Evolutionary conservation across 441 rosid species (phyloP).

Genomic region (Capsella rubella): DNA sequence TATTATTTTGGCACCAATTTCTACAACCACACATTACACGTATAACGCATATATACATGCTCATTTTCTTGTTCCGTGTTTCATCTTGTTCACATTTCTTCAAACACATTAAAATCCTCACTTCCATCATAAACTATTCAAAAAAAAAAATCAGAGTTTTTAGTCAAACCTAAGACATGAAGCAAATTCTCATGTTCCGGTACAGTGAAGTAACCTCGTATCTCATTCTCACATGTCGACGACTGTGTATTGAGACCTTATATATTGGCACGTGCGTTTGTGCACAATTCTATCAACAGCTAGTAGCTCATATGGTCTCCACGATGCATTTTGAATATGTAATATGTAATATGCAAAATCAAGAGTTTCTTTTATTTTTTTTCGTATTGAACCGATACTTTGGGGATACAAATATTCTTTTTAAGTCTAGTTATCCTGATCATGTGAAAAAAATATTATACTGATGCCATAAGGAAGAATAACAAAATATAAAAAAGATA

Average conservation of each 20-base stretch:
- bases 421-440: not conserved
- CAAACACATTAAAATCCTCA: slow-evolving; percentile 16
- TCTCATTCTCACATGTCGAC: slow-evolving; percentile 11
- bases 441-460: not conserved
- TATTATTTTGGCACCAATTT: slow-evolving; percentile 43
- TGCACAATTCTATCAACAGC: not conserved
- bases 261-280: slow-evolving; percentile 36
- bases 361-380: too few relatives aligned
- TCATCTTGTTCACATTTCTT: slow-evolving; percentile 30
- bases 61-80: slow-evolving; percentile 21
- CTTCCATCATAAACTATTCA: slow-evolving; percentile 2
- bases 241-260: not conserved
- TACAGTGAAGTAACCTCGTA: slow-evolving; percentile 29
- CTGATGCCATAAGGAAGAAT: slow-evolving; percentile 7
- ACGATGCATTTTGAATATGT: not conserved
- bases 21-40: slow-evolving; percentile 19
- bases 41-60: not conserved
- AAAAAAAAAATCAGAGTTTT: not conserved
- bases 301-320: not conserved
- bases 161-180: slow-evolving; percentile 42
- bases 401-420: not conserved
- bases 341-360: too few relatives aligned
- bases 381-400: not conserved
- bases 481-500: slow-evolving; percentile 9
- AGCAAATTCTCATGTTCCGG: not conserved